Evolutionary conservation across 2,329 filamentous ascomycete species (phyloP), one percentile per base, ranked within the genome.

Genomic region (Xylaria sp.): DNA sequence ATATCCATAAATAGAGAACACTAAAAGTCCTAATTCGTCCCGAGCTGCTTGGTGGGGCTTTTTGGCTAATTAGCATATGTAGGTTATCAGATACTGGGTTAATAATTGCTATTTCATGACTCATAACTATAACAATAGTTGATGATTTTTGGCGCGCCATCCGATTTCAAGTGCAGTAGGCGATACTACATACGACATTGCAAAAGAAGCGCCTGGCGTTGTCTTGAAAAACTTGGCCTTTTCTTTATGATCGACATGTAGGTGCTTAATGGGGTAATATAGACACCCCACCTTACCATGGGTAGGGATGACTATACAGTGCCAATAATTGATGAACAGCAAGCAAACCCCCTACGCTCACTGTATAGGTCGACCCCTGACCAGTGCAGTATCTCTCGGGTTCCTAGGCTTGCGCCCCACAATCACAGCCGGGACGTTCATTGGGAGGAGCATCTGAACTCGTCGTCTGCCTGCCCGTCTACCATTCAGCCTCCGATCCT

Each of bases 401-500:
- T 11, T 23, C 53, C 48, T 13, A 44, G n/a, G 36, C 20, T 31
- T 36, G 46, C 44, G n/a, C 46, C 59, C 65, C 60, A 59, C 56
- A 54, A 17, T 49, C 60, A 40, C 9, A 44, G n/a, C n/a, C 42
- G 42, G 51, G 42, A 42, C 36, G 28, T 33, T 48, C 48, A 31
- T 33, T 53, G 57, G 57, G 33, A 51, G 56, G 40, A 60, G 23
- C 56, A 36, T 54, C 51, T 51, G 31, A 59, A 68, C 49, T 51
- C 38, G 56, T 57, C 33, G 57, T 28, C 61, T 68, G 66, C 48
- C 66, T 49, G 13, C 17, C 23, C 54, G 48, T 44, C 46, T 42
- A 38, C 15, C 59, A 59, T 44, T 5, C 36, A 46, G 28, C 51
- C 62, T 46, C 54, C 58, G 31, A 40, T 42, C 26, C 33, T 33